Base-by-base conservation (phyloP, 805 yeast genomes). In the Kodamaea lidongshanica region DNA sequence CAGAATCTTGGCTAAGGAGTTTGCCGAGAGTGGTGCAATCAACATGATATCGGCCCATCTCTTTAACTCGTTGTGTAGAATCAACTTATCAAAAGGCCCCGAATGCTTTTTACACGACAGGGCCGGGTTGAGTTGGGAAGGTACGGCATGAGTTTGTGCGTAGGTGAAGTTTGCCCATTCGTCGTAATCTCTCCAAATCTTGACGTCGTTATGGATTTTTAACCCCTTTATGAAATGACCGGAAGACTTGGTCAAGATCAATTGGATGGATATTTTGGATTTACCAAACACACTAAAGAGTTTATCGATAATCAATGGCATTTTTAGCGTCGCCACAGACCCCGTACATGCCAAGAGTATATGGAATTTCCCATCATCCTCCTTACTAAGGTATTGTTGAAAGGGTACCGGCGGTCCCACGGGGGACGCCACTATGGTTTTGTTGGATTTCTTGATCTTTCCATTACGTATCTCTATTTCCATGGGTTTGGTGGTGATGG, bases 321-420 rank as follows among this genome's bases (percentile, higher is more conserved):
- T 79, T 54, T 92, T 92, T 40, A 92, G 86, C 3, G 97, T 85
- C 4, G 98, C 98, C 3, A 92, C 96, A 2, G 95, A 83, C 1
- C 98, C 98, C 1, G 97, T 85, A 12, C 94, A 94, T 12, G 94
- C 98, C 24, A 92, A 65, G 34, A 92, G 63, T 25, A 92, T 78
- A 54, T 92, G 98, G 34, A 85, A 67, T 49, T 87, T 88, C 25
- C 79, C 82, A 51, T 85, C 95, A 50, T 85, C 92, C 53, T 80
- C 55, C 45, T 76, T 77, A 33, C 74, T 72, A 35, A 83, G 64
- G 50, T 75, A 82, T 41, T 81, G 77, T 17, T 79, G 79, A 44
- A 82, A 82, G 15, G 89, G 89, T 1, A 78, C 78, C 11, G 78
- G 76, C 1, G 84, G 81, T 2, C 79, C 74, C 27, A 68, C 61